Percentiles rank a stretch among this genome's conserved stretches.
Evolutionary conservation across 1,284 basidiomycete species (phyloP).

Genomic region (Blastosporella zonata): DNA sequence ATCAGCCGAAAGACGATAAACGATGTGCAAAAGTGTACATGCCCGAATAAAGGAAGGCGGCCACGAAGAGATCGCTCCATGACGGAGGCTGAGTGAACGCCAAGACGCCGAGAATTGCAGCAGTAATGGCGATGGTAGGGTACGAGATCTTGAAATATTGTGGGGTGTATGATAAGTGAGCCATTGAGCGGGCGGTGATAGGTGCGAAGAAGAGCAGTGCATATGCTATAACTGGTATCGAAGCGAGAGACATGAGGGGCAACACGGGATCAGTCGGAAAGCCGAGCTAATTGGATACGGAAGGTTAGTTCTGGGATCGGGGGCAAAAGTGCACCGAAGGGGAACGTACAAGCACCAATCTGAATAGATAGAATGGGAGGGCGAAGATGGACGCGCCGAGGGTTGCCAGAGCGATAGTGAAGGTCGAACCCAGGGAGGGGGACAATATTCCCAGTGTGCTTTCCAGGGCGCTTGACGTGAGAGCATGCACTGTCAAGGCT

Average conservation of each 20-base stretch:
- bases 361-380: constrained; percentile 61
- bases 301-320: constrained; percentile 1
- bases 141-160: constrained; percentile 57
- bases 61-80: constrained; percentile 54
- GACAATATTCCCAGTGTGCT: constrained; percentile 57
- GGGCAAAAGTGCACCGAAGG: constrained; percentile 23
- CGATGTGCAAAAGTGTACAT: background rate
- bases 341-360: constrained; percentile 51
- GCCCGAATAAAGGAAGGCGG: constrained; percentile 56
- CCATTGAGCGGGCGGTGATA: constrained; percentile 45
- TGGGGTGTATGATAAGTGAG: constrained; percentile 43
- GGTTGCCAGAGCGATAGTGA: constrained; percentile 50
- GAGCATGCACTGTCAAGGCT: constrained; percentile 55
- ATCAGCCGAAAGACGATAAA: constrained; percentile 4
- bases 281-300: constrained; percentile 26
- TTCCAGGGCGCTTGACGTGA: constrained; percentile 57
- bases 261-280: constrained; percentile 41
- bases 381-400: constrained; percentile 62
- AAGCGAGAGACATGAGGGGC: constrained; percentile 50
- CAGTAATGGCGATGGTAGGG: constrained; percentile 42
- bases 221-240: constrained; percentile 59
- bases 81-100: constrained; percentile 53
- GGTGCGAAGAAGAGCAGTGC: constrained; percentile 57
- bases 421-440: constrained; percentile 51
- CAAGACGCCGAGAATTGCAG: constrained; percentile 46